Evolutionary conservation across 164 flowering plant genomes (phyloP).

Genomic region (Echeveria elegans): DNA sequence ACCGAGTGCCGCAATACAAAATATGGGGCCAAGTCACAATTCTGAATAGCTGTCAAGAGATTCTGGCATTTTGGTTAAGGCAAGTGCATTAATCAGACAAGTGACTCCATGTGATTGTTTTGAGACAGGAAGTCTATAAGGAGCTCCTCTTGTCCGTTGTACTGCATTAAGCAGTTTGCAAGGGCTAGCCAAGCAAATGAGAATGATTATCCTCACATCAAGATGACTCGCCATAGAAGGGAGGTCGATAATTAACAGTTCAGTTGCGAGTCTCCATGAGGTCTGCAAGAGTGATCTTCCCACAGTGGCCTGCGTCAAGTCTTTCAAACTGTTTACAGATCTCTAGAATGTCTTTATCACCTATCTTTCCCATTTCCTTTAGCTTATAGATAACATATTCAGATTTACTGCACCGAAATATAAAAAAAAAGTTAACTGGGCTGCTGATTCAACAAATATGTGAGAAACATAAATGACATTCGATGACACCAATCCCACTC

Average conservation of each 20-base stretch:
- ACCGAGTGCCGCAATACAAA: no score
- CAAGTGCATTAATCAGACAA: neutral
- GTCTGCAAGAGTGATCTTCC: conserved; percentile 64
- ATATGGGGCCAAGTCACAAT: neutral
- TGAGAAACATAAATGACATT: neutral
- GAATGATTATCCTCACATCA: neutral
- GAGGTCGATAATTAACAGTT: conserved; percentile 13
- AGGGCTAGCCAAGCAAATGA: neutral
- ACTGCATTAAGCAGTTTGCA: neutral
- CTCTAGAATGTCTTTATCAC: conserved; percentile 50
- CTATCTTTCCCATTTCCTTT: conserved; percentile 66
- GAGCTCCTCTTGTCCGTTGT: neutral
- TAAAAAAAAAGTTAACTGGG: neutral
- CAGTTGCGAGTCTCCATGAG: conserved; percentile 46
- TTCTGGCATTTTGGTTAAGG: neutral
- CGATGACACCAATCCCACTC: neutral
- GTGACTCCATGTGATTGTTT: neutral
- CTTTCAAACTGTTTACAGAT: conserved; percentile 60
- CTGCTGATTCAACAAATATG: neutral
- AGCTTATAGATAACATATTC: conserved; percentile 79
- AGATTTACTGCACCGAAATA: conserved; percentile 45
- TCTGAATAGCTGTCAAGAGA: neutral
- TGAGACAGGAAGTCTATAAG: neutral
- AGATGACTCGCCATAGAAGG: neutral
- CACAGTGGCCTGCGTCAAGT: conserved; percentile 56